phyloP scores from a whole-genome alignment of 2,329 filamentous ascomycete species.

The Colletotrichum liaoningense region DNA sequence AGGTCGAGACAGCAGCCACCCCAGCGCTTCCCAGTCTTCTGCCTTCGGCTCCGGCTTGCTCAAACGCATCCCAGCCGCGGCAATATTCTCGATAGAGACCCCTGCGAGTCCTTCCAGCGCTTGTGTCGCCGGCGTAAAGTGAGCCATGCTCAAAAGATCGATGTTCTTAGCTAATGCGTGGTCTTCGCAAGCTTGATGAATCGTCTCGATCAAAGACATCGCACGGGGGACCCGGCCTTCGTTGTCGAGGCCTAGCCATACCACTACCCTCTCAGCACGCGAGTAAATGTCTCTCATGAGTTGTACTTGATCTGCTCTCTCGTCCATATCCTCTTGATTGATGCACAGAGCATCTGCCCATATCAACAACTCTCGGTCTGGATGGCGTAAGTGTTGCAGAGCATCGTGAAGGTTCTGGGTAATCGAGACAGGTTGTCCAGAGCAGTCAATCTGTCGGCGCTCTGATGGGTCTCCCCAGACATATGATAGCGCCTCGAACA shows the following conservation, averaged over 20 bases:
- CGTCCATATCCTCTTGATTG: constrained; percentile 34
- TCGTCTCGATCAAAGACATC: neutral
- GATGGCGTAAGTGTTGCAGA: constrained; percentile 32
- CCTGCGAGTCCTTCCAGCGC: neutral
- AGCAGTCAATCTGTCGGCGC: neutral
- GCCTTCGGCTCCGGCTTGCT: neutral
- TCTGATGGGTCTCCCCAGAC: neutral
- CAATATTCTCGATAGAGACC: neutral
- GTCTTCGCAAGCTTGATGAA: neutral
- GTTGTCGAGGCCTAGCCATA: constrained; percentile 32
- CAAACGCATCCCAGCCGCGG: neutral
- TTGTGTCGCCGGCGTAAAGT: neutral
- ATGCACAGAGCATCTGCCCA: constrained; percentile 39
- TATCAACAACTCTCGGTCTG: constrained; percentile 5
- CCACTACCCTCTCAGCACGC: constrained; percentile 13
- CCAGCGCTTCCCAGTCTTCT: neutral
- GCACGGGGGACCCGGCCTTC: neutral
- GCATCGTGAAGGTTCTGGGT: constrained; percentile 36
- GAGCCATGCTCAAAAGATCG: constrained; percentile 7
- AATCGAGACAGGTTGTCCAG: constrained; percentile 10
- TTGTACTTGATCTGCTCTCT: constrained; percentile 34
- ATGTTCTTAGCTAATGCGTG: neutral
- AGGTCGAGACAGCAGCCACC: neutral
- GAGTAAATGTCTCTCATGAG: constrained; percentile 37
- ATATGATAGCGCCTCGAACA: constrained; percentile 4